Conservation (phyloP, 345 rosid genomes). For the Salix dunnii region DNA sequence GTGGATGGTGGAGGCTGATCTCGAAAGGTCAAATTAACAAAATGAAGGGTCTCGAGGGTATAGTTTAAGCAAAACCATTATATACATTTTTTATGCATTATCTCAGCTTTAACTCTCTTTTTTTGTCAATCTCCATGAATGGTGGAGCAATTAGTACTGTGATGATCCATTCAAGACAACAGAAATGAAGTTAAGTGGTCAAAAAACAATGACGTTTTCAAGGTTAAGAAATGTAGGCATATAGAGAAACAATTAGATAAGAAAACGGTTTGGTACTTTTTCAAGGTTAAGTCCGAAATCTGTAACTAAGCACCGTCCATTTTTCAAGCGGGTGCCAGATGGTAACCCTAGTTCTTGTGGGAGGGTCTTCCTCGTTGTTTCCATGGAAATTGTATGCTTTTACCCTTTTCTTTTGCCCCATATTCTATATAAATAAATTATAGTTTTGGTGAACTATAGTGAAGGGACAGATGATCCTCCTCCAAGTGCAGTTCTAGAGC, state of each 20-base stretch:
- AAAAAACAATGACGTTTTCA: not conserved
- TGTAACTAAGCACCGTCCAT: conserved; percentile 3
- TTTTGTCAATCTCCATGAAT: not conserved
- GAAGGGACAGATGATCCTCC: not conserved
- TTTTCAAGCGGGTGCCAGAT: not conserved
- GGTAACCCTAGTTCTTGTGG: not conserved
- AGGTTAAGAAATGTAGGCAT: no score
- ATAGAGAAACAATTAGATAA: not conserved
- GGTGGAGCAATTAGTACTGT: not conserved
- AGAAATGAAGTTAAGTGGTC: not conserved
- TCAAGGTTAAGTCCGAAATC: not conserved
- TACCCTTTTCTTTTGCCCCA: no score
- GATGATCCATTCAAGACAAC: not conserved
- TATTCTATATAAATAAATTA: not conserved
- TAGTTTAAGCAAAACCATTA: not conserved
- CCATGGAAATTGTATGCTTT: not conserved
- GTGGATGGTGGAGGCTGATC: not conserved
- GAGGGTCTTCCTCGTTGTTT: not conserved
- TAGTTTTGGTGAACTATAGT: no score
- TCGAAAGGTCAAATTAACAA: not conserved
- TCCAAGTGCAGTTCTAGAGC: not conserved
- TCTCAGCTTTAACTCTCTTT: not conserved
- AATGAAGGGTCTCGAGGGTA: not conserved
- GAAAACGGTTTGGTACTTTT: not conserved
- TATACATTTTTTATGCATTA: not conserved